These are phyloP conservation scores for Lepidium sativum DNA, from an alignment of 345 rosid genomes.

Conservation along the genomic window DNA sequence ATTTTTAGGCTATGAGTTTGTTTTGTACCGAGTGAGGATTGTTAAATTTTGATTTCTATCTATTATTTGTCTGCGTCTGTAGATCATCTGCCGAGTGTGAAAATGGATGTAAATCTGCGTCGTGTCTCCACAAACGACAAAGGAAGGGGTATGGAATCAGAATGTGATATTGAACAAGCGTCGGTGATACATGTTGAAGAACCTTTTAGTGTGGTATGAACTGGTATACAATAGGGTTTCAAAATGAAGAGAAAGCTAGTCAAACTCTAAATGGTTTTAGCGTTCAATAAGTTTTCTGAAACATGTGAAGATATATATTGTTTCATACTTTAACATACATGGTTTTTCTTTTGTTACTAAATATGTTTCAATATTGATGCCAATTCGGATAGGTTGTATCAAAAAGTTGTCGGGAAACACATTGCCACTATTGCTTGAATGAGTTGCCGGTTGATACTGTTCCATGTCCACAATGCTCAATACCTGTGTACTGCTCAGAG, in stretches of 20 bases:
- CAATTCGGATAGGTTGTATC: slow-evolving; percentile 40
- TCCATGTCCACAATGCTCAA: slow-evolving; percentile 67
- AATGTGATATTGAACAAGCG: slow-evolving; percentile 54
- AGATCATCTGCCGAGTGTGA: slow-evolving; percentile 37
- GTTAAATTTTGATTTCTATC: neutral
- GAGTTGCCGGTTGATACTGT: slow-evolving; percentile 63
- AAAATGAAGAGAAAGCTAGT: neutral
- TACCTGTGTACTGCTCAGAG: slow-evolving; percentile 70
- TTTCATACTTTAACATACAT: neutral
- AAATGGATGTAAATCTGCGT: slow-evolving; percentile 29
- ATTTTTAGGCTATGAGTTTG: neutral
- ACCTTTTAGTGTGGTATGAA: slow-evolving; percentile 61
- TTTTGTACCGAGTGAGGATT: neutral
- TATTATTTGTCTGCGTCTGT: neutral
- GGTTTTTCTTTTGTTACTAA: neutral
- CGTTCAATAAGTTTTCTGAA: neutral
- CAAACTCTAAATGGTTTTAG: neutral
- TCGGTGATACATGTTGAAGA: slow-evolving; percentile 66
- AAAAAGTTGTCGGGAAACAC: slow-evolving; percentile 59
- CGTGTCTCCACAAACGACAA: slow-evolving; percentile 42
- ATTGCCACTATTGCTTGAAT: slow-evolving; percentile 82
- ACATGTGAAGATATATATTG: neutral
- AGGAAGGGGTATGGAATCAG: slow-evolving; percentile 77
- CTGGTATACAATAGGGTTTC: neutral
- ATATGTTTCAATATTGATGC: neutral